These are phyloP conservation scores for Coemansia sp. DNA, from an alignment of 371 early-diverging fungal species.

Conservation along the genomic window DNA sequence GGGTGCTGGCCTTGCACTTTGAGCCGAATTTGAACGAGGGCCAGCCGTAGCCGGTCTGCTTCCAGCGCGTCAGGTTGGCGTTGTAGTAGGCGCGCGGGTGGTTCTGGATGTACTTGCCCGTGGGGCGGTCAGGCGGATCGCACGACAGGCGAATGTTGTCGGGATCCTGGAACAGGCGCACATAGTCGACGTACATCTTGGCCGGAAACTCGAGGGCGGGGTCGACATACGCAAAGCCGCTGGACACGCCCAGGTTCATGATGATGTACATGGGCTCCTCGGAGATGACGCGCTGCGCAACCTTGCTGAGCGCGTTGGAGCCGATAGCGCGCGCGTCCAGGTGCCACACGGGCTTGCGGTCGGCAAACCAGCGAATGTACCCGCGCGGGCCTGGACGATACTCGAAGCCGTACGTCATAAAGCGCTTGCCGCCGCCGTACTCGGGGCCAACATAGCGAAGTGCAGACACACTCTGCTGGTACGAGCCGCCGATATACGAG, in stretches of 20 bases:
- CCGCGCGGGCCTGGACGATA: conserved; percentile 54
- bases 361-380: conserved; percentile 54
- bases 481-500: conserved; percentile 51
- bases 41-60: conserved; percentile 47
- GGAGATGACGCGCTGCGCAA: conserved; percentile 53
- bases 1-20: conserved; percentile 39
- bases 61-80: conserved; percentile 49
- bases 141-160: conserved; percentile 57
- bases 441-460: conserved; percentile 49
- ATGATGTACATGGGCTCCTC: conserved; percentile 60
- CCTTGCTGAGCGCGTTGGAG: conserved; percentile 47
- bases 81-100: conserved; percentile 54
- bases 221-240: conserved; percentile 51
- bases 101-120: conserved; percentile 56
- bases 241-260: conserved; percentile 56
- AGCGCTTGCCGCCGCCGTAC: conserved; percentile 42
- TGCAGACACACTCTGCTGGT: conserved; percentile 53
- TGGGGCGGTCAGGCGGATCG: conserved; percentile 56
- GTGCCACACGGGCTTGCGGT: conserved; percentile 53
- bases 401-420: conserved; percentile 54
- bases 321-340: conserved; percentile 53
- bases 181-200: conserved; percentile 56
- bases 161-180: conserved; percentile 58
- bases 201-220: conserved; percentile 51
- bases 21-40: conserved; percentile 48